phyloP scores from a whole-genome alignment of 2,329 filamentous ascomycete species.

The Talaromyces piceae region DNA sequence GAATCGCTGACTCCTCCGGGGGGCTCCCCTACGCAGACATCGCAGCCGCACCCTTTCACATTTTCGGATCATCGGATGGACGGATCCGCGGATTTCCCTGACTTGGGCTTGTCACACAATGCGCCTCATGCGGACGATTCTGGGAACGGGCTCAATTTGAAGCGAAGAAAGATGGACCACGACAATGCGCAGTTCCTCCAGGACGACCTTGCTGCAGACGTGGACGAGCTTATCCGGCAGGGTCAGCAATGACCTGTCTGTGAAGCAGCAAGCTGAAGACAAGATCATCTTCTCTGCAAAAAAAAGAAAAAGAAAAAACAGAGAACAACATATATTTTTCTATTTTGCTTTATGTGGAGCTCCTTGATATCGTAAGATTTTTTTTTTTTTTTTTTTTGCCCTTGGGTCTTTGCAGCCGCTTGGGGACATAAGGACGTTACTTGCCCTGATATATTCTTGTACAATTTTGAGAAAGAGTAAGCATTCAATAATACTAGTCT shows the following conservation, averaged over 20 bases:
- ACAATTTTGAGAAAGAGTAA: too few species aligned
- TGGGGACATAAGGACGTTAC: too few species aligned
- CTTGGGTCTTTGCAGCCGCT: too few species aligned
- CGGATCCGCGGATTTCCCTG: conserved; percentile 22
- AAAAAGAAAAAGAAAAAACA: too few species aligned
- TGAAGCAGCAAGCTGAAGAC: background rate
- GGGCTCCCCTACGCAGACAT: background rate
- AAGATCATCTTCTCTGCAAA: background rate
- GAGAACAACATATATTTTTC: too few species aligned
- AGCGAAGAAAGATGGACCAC: conserved; percentile 44
- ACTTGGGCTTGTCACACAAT: conserved; percentile 13
- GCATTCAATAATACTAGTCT: too few species aligned
- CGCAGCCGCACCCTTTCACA: conserved; percentile 10
- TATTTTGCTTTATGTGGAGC: too few species aligned
- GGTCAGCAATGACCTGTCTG: conserved; percentile 23
- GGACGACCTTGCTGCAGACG: conserved; percentile 54
- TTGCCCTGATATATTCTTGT: too few species aligned
- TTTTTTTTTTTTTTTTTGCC: too few species aligned
- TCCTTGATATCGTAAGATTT: too few species aligned
- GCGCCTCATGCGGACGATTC: conserved; percentile 17
- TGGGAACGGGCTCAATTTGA: conserved; percentile 28
- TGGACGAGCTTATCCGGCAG: conserved; percentile 51
- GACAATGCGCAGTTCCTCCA: conserved; percentile 35
- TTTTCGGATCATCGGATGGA: conserved; percentile 14
- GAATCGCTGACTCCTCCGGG: conserved; percentile 47